Percentiles rank a stretch among this genome's conserved stretches.
These are phyloP conservation scores for Pseudozyma thailandica DNA, from an alignment of 1,284 basidiomycete species.

Conservation along the genomic window DNA sequence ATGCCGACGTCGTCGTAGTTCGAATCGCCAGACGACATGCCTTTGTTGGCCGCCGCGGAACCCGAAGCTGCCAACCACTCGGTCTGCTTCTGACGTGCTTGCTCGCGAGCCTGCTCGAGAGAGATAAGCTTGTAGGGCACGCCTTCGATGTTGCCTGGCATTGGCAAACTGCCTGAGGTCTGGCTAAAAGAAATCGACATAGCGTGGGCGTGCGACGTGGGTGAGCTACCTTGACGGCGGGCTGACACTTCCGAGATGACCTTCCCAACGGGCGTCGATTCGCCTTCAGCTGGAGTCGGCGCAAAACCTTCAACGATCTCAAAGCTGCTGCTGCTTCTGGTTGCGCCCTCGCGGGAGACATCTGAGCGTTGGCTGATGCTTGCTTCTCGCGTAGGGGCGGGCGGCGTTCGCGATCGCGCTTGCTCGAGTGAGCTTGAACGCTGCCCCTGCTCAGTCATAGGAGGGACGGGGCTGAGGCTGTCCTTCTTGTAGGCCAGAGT, in stretches of 20 bases:
- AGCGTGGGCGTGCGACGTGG: neutral
- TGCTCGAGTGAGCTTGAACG: slow-evolving; percentile 16
- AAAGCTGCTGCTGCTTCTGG: slow-evolving; percentile 25
- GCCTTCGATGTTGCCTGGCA: slow-evolving; percentile 51
- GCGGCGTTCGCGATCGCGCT: slow-evolving; percentile 22
- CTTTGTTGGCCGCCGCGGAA: neutral
- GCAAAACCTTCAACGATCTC: slow-evolving; percentile 5
- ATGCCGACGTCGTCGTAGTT: slow-evolving; percentile 25
- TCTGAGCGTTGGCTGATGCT: slow-evolving; percentile 11
- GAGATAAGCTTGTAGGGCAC: slow-evolving; percentile 63
- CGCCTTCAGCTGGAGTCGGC: slow-evolving; percentile 14
- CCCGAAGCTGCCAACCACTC: slow-evolving; percentile 41
- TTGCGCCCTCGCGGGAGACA: slow-evolving; percentile 4
- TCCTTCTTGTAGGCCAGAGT: slow-evolving; percentile 33
- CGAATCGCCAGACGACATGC: slow-evolving; percentile 12
- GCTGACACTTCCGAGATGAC: slow-evolving; percentile 11
- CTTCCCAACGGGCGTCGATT: slow-evolving; percentile 29
- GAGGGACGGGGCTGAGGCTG: slow-evolving; percentile 20
- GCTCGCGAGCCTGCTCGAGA: slow-evolving; percentile 54
- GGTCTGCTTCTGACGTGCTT: slow-evolving; percentile 45
- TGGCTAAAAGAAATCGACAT: slow-evolving; percentile 29
- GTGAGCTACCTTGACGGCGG: slow-evolving; percentile 6
- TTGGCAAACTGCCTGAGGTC: slow-evolving; percentile 33
- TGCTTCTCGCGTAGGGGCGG: slow-evolving; percentile 13
- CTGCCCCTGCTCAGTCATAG: slow-evolving; percentile 16